Evolutionary conservation across 257 asterid species (phyloP).

Genomic region (Fraxinus quadrangulata): DNA sequence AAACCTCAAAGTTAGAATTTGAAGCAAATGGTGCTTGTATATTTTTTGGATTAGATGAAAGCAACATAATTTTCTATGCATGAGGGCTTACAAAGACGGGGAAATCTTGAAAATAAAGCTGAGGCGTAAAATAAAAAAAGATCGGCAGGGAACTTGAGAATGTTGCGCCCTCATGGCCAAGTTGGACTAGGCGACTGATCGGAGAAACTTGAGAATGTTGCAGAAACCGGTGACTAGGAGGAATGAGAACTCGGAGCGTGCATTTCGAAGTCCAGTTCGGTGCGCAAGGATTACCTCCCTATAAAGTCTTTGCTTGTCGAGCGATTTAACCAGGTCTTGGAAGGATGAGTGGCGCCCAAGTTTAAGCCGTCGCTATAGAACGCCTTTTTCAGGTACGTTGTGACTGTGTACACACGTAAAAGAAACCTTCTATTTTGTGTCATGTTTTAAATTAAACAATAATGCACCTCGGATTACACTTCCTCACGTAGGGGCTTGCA

Average conservation of each 20-base stretch:
- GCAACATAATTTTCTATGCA: background rate
- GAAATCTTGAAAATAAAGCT: background rate
- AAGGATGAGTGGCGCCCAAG: slow-evolving; percentile 59
- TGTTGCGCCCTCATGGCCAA: slow-evolving; percentile 49
- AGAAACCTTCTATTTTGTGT: no score
- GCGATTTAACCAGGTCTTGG: slow-evolving; percentile 67
- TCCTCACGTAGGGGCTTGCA: no score
- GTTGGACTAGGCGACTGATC: slow-evolving; percentile 77
- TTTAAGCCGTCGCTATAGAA: slow-evolving; percentile 69
- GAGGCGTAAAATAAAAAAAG: background rate
- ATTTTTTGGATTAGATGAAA: background rate
- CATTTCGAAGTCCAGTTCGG: slow-evolving; percentile 79
- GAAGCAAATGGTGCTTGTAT: background rate
- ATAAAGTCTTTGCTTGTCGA: slow-evolving; percentile 71
- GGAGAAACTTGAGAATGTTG: slow-evolving; percentile 13
- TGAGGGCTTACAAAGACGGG: background rate
- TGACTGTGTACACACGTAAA: no score
- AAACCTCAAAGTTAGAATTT: background rate
- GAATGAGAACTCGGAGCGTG: slow-evolving; percentile 74
- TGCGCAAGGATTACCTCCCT: slow-evolving; percentile 90
- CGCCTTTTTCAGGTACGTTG: slow-evolving; percentile 82
- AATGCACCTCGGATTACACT: no score
- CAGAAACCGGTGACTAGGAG: slow-evolving; percentile 68
- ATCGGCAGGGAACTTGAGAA: slow-evolving; percentile 67
- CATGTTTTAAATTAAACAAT: no score